phyloP scores from a whole-genome alignment of 768 basidiomycete genomes.

The Lactarius indigo region DNA sequence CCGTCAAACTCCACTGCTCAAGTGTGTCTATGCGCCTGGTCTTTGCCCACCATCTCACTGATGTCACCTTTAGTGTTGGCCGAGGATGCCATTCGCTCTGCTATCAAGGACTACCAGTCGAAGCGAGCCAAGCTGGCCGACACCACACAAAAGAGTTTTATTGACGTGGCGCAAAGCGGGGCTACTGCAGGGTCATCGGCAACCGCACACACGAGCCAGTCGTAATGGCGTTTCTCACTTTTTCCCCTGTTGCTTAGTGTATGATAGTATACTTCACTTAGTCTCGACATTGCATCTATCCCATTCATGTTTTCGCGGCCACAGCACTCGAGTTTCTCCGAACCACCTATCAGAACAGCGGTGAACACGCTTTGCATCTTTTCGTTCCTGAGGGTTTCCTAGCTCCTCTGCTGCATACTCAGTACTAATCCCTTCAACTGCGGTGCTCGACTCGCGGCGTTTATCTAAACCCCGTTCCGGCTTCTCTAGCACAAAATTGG shows the following conservation, averaged over 20 bases:
- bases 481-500: too few relatives aligned
- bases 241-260: constrained; percentile 14
- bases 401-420: too few relatives aligned
- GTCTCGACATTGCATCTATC: not conserved
- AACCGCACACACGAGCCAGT: constrained; percentile 45
- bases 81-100: constrained; percentile 97
- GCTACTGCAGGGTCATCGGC: constrained; percentile 52
- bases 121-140: constrained; percentile 62
- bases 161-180: constrained; percentile 63
- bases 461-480: too few relatives aligned
- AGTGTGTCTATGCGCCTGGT: constrained; percentile 49
- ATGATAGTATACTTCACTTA: constrained; percentile 7
- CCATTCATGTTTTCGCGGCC: not conserved
- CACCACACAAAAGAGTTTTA: constrained; percentile 58
- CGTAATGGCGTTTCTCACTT: constrained; percentile 24
- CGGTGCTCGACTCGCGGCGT: too few relatives aligned
- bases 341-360: too few relatives aligned
- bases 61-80: constrained; percentile 69
- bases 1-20: constrained; percentile 94
- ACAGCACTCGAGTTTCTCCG: too few relatives aligned
- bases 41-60: constrained; percentile 1
- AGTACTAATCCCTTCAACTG: too few relatives aligned
- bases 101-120: constrained; percentile 91
- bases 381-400: too few relatives aligned
- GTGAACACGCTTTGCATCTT: too few relatives aligned